Base-by-base conservation (phyloP, 2,329 filamentous ascomycete species). In the Drechslera avenae region DNA sequence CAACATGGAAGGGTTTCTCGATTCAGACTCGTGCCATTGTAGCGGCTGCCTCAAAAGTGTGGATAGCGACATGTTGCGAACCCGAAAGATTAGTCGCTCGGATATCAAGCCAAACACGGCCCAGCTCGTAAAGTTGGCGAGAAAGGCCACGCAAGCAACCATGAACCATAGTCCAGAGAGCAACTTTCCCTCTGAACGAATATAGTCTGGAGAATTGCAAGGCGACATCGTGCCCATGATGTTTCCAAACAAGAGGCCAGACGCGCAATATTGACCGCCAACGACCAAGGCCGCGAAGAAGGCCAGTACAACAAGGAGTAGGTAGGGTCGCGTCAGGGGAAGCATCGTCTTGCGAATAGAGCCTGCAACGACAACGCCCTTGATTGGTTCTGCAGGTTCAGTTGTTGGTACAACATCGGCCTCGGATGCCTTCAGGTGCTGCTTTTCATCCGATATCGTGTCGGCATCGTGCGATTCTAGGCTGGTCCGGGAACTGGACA, bases 21-120 rank as follows among this genome's bases (percentile, higher is more conserved):
- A 81, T 17, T 83, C 78, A 0, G 85, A 85, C 64, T 89, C 83
- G 62, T 90, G 87, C 87, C 87, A 91, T 52, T 87, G 80, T 39
- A 88, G 74, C 54, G 86, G 84, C 69, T 89, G 86, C 51, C 84
- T 78, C 42, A 89, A 81, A 1, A 90, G 72, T 0, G 86, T 83
- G 2, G 84, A 81, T 65, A 90, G 83, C 0, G 84, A 86, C 1
- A 87, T 71, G 2, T 87, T 80, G 44, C 86, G 79, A 8, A 88
- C 81, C 36, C 78, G 81, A 67, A 85, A 86, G 1, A 90, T 76
- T 1, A 88, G 73, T 55, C 86, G 83, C 66, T 90, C 86, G 0
- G 86, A 83, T 0, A 85, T 74, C 50, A 78, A 75, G 1, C 83
- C 83, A 54, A 86, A 86, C 2, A 74, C 73, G 1, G 79, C 76